phyloP scores from a whole-genome alignment of 192 early-diverging fungal species.

The Powellomyces hirtus region DNA sequence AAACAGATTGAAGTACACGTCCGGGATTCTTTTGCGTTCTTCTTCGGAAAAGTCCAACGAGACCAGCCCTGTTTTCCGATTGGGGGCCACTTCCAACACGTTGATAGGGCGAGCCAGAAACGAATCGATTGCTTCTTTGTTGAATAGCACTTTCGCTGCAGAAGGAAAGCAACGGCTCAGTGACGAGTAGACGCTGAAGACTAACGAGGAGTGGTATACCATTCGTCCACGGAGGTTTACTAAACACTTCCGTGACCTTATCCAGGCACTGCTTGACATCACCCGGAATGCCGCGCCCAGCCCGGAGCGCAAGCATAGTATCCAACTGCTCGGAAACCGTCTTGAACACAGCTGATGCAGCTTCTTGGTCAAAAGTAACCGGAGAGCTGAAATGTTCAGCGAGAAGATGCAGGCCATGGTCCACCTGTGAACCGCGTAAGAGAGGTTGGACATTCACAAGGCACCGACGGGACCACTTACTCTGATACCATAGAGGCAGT shows the following conservation, averaged over 20 bases:
- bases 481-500: constrained; percentile 63
- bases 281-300: constrained; percentile 41
- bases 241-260: constrained; percentile 48
- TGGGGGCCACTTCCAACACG: background rate
- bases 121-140: background rate
- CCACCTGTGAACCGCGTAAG: no score
- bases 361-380: constrained; percentile 48
- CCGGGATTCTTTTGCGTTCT: background rate
- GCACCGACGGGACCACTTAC: constrained; percentile 38
- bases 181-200: background rate
- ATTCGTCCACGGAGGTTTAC: constrained; percentile 50
- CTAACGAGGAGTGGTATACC: constrained; percentile 15
- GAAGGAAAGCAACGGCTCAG: background rate
- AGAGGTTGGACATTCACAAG: background rate
- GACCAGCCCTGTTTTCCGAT: background rate
- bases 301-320: constrained; percentile 35
- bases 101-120: background rate
- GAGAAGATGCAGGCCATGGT: background rate
- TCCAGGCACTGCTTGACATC: constrained; percentile 65
- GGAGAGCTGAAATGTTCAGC: constrained; percentile 51
- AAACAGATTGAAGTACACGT: constrained; percentile 56
- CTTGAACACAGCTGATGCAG: constrained; percentile 53
- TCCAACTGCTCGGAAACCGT: constrained; percentile 43
- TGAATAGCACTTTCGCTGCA: constrained; percentile 1
- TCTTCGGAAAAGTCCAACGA: background rate